A percentile compares a stretch with the other conserved stretches of the same genome.
phyloP scores from a whole-genome alignment of 2,329 filamentous ascomycete species.

The Coniella lustricola region DNA sequence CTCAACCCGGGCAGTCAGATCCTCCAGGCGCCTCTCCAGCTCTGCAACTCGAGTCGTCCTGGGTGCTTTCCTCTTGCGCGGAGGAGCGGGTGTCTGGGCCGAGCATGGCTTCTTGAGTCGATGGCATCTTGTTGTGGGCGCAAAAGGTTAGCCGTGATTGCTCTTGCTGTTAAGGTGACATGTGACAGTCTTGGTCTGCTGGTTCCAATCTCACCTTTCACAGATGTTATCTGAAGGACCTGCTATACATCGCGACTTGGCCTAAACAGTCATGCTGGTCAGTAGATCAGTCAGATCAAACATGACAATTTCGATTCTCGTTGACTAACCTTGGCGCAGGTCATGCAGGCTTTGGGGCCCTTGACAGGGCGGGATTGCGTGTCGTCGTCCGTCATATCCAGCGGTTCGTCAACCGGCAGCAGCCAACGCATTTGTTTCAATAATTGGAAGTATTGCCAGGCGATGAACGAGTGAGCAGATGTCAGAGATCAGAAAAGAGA shows the following conservation, averaged over 20 bases:
- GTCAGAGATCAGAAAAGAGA: too few relatives aligned
- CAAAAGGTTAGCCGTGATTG: background rate
- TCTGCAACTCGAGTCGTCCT: conserved; percentile 43
- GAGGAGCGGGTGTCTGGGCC: conserved; percentile 40
- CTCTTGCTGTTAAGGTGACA: background rate
- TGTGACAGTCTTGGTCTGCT: background rate
- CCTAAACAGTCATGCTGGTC: conserved; percentile 17
- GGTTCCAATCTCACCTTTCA: conserved; percentile 34
- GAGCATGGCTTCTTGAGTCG: conserved; percentile 41
- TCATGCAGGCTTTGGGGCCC: conserved; percentile 42
- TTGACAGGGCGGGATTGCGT: conserved; percentile 21
- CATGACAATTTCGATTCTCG: too few relatives aligned
- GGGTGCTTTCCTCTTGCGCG: conserved; percentile 38
- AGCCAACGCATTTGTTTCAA: background rate
- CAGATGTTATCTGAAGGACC: conserved; percentile 36
- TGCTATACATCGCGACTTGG: conserved; percentile 43
- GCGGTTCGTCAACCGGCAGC: background rate
- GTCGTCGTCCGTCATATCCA: conserved; percentile 10
- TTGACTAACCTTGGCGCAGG: conserved; percentile 34
- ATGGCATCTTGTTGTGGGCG: conserved; percentile 43
- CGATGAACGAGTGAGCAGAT: too few relatives aligned
- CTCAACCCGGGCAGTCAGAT: conserved; percentile 40
- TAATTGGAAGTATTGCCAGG: too few relatives aligned
- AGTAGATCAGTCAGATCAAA: too few relatives aligned
- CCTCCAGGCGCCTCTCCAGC: conserved; percentile 42